Evolutionary conservation across 305 asterid genomes (phyloP).

Genomic region (Fraxinus ornus): DNA sequence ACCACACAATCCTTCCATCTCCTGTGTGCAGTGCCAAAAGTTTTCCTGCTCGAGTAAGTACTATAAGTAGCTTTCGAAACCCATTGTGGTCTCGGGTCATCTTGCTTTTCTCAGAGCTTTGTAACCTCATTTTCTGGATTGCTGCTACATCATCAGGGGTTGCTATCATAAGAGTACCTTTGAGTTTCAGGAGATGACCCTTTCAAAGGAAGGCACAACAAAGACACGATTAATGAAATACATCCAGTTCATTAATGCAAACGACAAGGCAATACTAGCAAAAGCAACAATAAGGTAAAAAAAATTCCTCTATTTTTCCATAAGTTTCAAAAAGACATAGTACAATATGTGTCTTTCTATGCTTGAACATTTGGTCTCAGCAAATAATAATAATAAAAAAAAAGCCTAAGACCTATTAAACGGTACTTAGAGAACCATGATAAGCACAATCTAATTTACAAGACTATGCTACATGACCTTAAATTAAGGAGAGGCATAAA

Average conservation of each 20-base stretch:
- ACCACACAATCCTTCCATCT: constrained; percentile 84
- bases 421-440: not conserved
- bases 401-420: constrained; percentile 3
- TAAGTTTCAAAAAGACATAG: constrained; percentile 5
- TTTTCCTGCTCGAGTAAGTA: constrained; percentile 88
- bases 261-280: constrained; percentile 5
- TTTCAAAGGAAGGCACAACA: constrained; percentile 30
- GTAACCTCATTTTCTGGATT: constrained; percentile 73
- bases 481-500: constrained; percentile 8
- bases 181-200: constrained; percentile 95
- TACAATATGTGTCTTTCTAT: constrained; percentile 9
- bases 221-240: constrained; percentile 29
- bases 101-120: constrained; percentile 83
- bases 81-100: constrained; percentile 93
- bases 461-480: not conserved
- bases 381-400: constrained; percentile 4
- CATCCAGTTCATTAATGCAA: constrained; percentile 11
- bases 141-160: constrained; percentile 86
- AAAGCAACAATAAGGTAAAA: constrained; percentile 14
- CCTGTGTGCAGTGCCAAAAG: constrained; percentile 91
- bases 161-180: constrained; percentile 91
- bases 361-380: constrained; percentile 10
- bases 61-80: constrained; percentile 73
- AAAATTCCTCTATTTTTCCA: not conserved
- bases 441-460: not conserved